Percentiles rank a stretch among this genome's conserved stretches.
phyloP scores from a whole-genome alignment of 2,329 filamentous ascomycete genomes.

The Sporothrix curviconia region DNA sequence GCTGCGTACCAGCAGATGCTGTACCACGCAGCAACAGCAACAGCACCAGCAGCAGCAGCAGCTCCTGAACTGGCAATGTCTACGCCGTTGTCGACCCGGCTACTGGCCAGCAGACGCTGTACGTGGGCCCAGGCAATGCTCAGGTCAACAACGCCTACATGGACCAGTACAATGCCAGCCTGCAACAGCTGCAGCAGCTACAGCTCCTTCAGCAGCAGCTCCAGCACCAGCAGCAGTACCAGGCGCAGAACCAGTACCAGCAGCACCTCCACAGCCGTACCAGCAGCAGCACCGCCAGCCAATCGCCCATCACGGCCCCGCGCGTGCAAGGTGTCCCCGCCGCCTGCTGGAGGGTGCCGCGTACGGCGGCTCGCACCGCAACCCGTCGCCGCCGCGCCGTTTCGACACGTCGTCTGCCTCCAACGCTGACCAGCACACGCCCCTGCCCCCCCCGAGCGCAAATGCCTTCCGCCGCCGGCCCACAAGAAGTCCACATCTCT shows the following conservation, averaged over 20 bases:
- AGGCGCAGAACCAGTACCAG: constrained; percentile 26
- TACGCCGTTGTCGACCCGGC: constrained; percentile 79
- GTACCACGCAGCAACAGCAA: constrained; percentile 44
- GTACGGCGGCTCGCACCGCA: constrained; percentile 39
- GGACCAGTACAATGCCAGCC: constrained; percentile 37
- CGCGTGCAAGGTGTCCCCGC: constrained; percentile 78
- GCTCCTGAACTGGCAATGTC: constrained; percentile 59
- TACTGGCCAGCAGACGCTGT: constrained; percentile 77
- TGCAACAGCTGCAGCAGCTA: constrained; percentile 28
- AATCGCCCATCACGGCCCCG: constrained; percentile 54
- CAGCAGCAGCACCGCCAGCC: constrained; percentile 41
- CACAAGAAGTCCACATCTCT: constrained; percentile 87
- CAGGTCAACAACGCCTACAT: constrained; percentile 36
- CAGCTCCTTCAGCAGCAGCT: constrained; percentile 30
- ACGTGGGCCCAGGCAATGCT: constrained; percentile 59
- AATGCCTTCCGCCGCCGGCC: constrained; percentile 87
- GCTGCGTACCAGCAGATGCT: constrained; percentile 54
- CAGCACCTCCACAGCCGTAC: constrained; percentile 8
- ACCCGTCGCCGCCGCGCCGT: constrained; percentile 59
- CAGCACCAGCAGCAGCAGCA: constrained; percentile 54
- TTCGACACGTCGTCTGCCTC: constrained; percentile 51
- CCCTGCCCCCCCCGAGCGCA: constrained; percentile 79
- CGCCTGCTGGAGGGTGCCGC: constrained; percentile 52
- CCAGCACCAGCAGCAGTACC: constrained; percentile 31
- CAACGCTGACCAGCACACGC: constrained; percentile 48